A percentile compares a stretch with the other conserved stretches of the same genome.
Conservation (phyloP, 2,329 filamentous ascomycete species). For the Sclerotinia borealis region DNA sequence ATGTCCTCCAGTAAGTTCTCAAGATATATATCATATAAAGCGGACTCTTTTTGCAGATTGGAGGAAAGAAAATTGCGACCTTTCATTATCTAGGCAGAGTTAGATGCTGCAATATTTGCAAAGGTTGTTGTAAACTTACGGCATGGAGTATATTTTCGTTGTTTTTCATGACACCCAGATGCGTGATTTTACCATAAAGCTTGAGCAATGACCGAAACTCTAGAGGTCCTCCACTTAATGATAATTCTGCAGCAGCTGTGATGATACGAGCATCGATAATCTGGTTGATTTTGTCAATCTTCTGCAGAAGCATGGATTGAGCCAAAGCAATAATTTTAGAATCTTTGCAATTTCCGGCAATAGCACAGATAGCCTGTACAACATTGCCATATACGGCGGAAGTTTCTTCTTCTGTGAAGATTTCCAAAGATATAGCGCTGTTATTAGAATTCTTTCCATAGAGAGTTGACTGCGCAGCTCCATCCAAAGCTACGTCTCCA, state of each 20-base stretch:
- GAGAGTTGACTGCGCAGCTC: conserved; percentile 40
- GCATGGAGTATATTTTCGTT: conserved; percentile 64
- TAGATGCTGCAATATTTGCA: conserved; percentile 8
- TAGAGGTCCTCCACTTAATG: conserved; percentile 67
- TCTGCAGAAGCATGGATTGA: conserved; percentile 94
- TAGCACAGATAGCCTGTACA: conserved; percentile 91
- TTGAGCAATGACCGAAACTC: conserved; percentile 86
- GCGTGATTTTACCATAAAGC: conserved; percentile 69
- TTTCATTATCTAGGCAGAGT: conserved; percentile 53
- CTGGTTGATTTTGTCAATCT: conserved; percentile 77
- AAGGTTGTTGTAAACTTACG: conserved; percentile 42
- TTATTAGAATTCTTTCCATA: conserved; percentile 58
- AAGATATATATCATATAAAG: conserved; percentile 77
- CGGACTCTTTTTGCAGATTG: conserved; percentile 61
- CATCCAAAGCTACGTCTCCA: conserved; percentile 47
- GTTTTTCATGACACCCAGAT: conserved; percentile 65
- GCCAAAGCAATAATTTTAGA: conserved; percentile 90
- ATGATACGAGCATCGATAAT: conserved; percentile 82
- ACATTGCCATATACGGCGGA: conserved; percentile 75
- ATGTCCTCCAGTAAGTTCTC: conserved; percentile 79
- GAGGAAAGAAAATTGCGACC: conserved; percentile 74
- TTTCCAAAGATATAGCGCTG: conserved; percentile 72
- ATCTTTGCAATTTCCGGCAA: conserved; percentile 75
- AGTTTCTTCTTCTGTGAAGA: conserved; percentile 72
- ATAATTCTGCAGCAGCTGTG: conserved; percentile 70